Evolutionary conservation across 495 filamentous ascomycete genomes (phyloP).

Genomic region (Hamigera avellanea): DNA sequence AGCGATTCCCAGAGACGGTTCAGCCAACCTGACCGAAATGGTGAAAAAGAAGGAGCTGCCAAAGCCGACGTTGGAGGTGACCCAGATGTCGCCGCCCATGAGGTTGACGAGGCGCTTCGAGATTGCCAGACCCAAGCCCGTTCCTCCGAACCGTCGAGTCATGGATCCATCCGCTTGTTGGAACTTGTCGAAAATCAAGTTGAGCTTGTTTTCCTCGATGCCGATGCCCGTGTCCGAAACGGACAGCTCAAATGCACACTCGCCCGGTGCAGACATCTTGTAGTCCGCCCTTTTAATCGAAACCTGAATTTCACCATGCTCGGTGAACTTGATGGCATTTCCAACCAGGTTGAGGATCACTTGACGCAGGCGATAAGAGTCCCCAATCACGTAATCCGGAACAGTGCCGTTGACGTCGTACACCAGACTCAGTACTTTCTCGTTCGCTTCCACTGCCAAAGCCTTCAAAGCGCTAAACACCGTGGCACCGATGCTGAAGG

Average conservation of each 20-base stretch:
- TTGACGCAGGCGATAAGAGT: slow-evolving; percentile 64
- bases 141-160: slow-evolving; percentile 68
- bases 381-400: slow-evolving; percentile 34
- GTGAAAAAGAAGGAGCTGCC: slow-evolving; percentile 87
- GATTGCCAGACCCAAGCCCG: slow-evolving; percentile 66
- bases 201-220: slow-evolving; percentile 60
- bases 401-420: slow-evolving; percentile 36
- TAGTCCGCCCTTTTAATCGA: slow-evolving; percentile 39
- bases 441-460: slow-evolving; percentile 73
- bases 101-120: slow-evolving; percentile 64
- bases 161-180: slow-evolving; percentile 68
- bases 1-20: slow-evolving; percentile 58
- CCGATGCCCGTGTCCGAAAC: slow-evolving; percentile 77
- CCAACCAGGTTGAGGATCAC: slow-evolving; percentile 72
- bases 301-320: slow-evolving; percentile 52
- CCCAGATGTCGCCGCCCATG: slow-evolving; percentile 82
- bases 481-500: slow-evolving; percentile 33
- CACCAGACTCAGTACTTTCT: slow-evolving; percentile 47
- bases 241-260: slow-evolving; percentile 35
- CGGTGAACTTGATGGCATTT: slow-evolving; percentile 80
- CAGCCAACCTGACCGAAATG: slow-evolving; percentile 62
- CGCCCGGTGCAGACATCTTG: slow-evolving; percentile 18
- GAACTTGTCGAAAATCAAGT: slow-evolving; percentile 70
- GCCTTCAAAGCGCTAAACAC: slow-evolving; percentile 39
- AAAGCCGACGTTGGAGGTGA: slow-evolving; percentile 68